Evolutionary conservation across 1,284 basidiomycete species (phyloP), one percentile per base, ranked within the genome.

Genomic region (Puccinia triticina): DNA sequence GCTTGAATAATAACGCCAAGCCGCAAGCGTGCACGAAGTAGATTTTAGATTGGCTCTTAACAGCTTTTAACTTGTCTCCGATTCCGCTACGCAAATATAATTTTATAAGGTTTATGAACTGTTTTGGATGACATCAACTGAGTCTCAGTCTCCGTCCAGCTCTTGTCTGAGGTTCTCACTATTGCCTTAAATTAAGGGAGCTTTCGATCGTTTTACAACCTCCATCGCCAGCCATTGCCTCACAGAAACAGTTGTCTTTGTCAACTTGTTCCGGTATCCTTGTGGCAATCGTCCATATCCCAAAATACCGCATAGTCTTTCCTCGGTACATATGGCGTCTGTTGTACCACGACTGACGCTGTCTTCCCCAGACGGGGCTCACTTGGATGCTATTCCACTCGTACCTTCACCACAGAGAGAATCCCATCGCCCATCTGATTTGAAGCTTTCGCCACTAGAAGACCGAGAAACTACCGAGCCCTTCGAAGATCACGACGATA

Each of bases 321-420:
- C 40, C 61, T 66, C 34, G 61, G 61, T 69, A 69, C 40, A 69
- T 29, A 69, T 69, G 66, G n/a, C 66, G 26, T 66, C 61, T 21
- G 66, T 69, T 37, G 66, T 69, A 10, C 66, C 66, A 26, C 66
- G 66, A n/a, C 66, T 46, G 43, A 48, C 66, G n/a, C 7, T 48
- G n/a, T 48, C 66, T 14, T 37, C 23, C 14, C 43, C 66, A 37
- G 43, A 21, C 32, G 66, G 43, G 14, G 21, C 43, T 69, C n/a
- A 12, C 66, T 46, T n/a, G 43, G 43, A 69, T 69, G 43, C 66
- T 2, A 37, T 69, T 69, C 40, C 11, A 37, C 66, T 69, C 40
- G 66, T 29, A 10, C 43, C 66, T 69, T 46, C 66, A 37, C 66
- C 66, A 1, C 18, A 29, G 23, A 69, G 66, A 23, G 10, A 26